Percentiles rank a stretch among this genome's conserved stretches.
These are phyloP conservation scores for Tephrocybe sp. DNA, from an alignment of 768 basidiomycete species.

Conservation along the genomic window DNA sequence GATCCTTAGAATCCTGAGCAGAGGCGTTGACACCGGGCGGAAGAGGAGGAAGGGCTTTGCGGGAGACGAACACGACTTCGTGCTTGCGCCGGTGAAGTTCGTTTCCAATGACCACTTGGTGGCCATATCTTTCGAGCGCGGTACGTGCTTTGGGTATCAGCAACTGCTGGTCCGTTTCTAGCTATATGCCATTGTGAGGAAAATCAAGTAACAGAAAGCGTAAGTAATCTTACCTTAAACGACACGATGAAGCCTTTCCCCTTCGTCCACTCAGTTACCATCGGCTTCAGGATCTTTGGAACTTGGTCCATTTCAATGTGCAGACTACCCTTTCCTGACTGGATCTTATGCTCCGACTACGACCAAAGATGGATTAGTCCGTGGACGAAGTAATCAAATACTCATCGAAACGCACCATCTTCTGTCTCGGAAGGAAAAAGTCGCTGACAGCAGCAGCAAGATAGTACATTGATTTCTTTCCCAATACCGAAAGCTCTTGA, in stretches of 20 bases:
- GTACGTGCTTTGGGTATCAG: slow-evolving; percentile 88
- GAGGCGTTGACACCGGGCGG: slow-evolving; percentile 13
- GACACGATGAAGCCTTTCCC: slow-evolving; percentile 87
- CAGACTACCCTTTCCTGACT: slow-evolving; percentile 92
- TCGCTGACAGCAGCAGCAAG: slow-evolving; percentile 98
- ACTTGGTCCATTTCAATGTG: slow-evolving; percentile 99
- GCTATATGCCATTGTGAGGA: slow-evolving; percentile 41
- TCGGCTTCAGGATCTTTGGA: slow-evolving; percentile 89
- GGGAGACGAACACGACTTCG: slow-evolving; percentile 90
- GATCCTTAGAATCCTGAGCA: slow-evolving; percentile 4
- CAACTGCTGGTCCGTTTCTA: slow-evolving; percentile 85
- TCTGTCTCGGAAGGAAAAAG: slow-evolving; percentile 92
- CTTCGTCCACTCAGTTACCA: slow-evolving; percentile 92
- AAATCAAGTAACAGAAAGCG: not conserved
- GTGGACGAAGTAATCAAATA: not conserved
- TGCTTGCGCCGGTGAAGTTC: slow-evolving; percentile 89
- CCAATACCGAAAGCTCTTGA: slow-evolving; percentile 69
- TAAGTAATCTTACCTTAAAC: slow-evolving; percentile 72
- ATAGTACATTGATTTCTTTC: slow-evolving; percentile 85
- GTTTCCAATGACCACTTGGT: slow-evolving; percentile 97
- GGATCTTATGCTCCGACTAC: slow-evolving; percentile 97
- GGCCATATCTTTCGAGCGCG: slow-evolving; percentile 91
- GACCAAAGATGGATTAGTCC: not conserved
- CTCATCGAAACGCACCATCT: slow-evolving; percentile 61
- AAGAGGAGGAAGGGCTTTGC: slow-evolving; percentile 26